Base-by-base conservation (phyloP, 352 stramenopile genomes). In the Globisporangium abappressorium region DNA sequence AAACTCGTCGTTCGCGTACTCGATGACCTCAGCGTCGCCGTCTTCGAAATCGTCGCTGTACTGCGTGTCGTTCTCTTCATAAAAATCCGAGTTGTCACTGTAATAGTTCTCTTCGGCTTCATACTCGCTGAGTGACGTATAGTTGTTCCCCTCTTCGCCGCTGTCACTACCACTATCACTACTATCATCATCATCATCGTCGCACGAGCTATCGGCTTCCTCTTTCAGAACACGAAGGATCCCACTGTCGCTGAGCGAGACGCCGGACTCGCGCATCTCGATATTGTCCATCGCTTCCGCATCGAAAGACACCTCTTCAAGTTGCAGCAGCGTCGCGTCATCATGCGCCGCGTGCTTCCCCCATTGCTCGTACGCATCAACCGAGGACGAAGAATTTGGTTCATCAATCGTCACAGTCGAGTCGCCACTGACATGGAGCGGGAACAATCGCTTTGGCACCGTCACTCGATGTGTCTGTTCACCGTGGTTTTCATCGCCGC, bases 11-110 rank as follows among this genome's bases (percentile, higher is more conserved):
- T 92, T 80, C 11, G 75, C 79, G 65, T 93, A 93, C 57, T 93
- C 82, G 59, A 92, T 92, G 30, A 94, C 71, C 66, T 94, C 87
- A 24, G 84, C 85, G 43, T 93, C 85, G 0, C 75, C 68, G 57
- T 92, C 83, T 61, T 94, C 87, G 67, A 92, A 93, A 63, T 94
- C 87, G 38, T 94, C 85, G 70, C 85, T 94, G 74, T 92, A 92
- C 57, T 89, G 82, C 6, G 78, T 85, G 6, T 84, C 82, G 62
- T 85, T 84, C 30, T 88, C 79, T 36, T 85, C 82, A 36, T 84
- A 84, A 68, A 89, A 85, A 55, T 92, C 85, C 46, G 83, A 91
- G 70, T 89, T 80, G 62, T 93, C 85, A 57, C 83, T 93, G 77
- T 94, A 94, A 68, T 90, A 93, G 68, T 93, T 94, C 61, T 94